Evolutionary conservation across 192 early-diverging fungal species (phyloP).

Genomic region (Umbelopsis sp.): DNA sequence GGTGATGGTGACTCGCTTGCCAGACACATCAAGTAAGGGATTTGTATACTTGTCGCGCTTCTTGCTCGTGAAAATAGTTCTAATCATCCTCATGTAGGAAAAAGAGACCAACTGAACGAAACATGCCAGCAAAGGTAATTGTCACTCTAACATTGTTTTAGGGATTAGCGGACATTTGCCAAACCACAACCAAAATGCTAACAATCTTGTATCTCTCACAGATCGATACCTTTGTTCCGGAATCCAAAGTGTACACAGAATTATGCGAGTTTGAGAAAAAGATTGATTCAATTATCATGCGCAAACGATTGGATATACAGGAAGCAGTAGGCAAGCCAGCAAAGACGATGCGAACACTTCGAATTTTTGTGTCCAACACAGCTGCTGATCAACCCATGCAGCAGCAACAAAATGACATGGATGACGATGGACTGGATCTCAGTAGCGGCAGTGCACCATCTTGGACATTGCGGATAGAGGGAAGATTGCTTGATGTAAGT

Average conservation of each 20-base stretch:
- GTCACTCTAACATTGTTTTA: neutral
- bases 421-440: conserved; percentile 47
- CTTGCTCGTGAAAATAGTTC: neutral
- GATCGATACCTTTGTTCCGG: conserved; percentile 91
- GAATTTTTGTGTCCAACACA: conserved; percentile 91
- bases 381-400: conserved; percentile 70
- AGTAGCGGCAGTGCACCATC: conserved; percentile 61
- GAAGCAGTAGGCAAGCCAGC: conserved; percentile 78
- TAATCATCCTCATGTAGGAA: neutral
- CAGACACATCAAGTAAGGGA: conserved; percentile 1
- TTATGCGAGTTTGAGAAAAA: conserved; percentile 86
- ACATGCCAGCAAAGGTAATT: conserved; percentile 23
- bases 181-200: neutral
- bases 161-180: no score
- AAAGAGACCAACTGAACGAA: conserved; percentile 27
- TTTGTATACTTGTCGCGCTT: neutral
- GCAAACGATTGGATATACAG: conserved; percentile 89
- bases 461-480: conserved; percentile 93
- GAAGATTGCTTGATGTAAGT: conserved; percentile 78
- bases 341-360: conserved; percentile 76
- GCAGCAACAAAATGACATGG: conserved; percentile 46
- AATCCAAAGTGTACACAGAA: conserved; percentile 86
- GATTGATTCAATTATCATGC: conserved; percentile 86
- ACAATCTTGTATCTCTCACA: conserved; percentile 31
- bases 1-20: conserved; percentile 9